Base-by-base conservation (phyloP, 2,329 filamentous ascomycete species). In the Verticillium isaacii region DNA sequence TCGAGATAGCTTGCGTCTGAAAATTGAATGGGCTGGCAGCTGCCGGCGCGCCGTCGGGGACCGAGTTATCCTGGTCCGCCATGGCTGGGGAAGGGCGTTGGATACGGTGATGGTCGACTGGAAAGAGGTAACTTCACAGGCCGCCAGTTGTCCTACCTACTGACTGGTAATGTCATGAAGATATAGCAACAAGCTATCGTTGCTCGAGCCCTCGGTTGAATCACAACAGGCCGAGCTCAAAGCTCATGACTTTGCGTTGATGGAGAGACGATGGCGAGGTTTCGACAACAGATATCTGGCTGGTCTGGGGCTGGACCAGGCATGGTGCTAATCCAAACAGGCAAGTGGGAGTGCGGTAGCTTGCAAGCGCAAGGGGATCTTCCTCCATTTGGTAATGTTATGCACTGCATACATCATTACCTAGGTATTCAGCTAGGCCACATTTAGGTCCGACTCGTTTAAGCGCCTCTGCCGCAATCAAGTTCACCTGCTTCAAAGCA, bases 21-120 rank as follows among this genome's bases (percentile, higher is more conserved):
- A 98, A 98, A 77, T 98, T 98, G 85, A 99, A 98, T 0, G 94
- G 94, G 66, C 88, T 91, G 61, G 78, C 79, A 17, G 73, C 74
- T 17, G 72, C 63, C 32, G 74, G 66, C 25, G 66, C 68, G 25
- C 66, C 64, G 29, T 66, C 67, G 32, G 67, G 59, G 29, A 65
- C 50, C 45, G 59, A 57, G 58, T 59, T 70, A 61, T 74, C 72
- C 29, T 76, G 68, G 50, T 73, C 68, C 58, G 77, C 72, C 72
- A 80, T 77, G 41, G n/a, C 19, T 50, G 56, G 67, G 66, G 62
- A 72, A 68, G 62, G 64, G 60, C 60, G 23, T 37, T 45, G 39
- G 25, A 50, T 59, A 52, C 58, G 41, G 56, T 45, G 19, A 45
- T 56, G 25, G 57, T 25, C 19, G 61, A 50, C 17, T 11, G 7